Base-by-base conservation (phyloP, 306 rosid species). In the Oemleria cerasiformis region DNA sequence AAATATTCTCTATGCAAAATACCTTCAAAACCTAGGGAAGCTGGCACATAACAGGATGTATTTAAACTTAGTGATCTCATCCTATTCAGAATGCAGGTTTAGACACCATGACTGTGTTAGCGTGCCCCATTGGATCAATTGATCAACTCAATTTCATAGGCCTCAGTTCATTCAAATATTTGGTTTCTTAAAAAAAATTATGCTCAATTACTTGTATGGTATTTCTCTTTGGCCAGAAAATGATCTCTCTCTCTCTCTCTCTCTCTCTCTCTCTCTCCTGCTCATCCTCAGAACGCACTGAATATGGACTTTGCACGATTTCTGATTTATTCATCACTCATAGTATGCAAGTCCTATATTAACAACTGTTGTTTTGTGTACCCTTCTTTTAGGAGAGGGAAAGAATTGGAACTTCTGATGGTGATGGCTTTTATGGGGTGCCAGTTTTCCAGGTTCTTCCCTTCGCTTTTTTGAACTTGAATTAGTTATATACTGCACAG, bases 391-490 rank as follows among this genome's bases (percentile, higher is more conserved):
- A 93, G 98, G 98, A 81, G 80, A 88, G 79, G 74, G 89, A 88
- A 74, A 87, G 75, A 80, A 84, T 78, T 67, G 98, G 97, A 56
- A 10, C 80, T 75, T 63, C 84, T 70, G 85, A 89, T 36, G 72
- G 68, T 55, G 73, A 71, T 71, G 87, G 76, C 63, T 93, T 93
- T 81, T 39, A 84, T 36, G 97, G 98, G 11, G 89, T 93, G 77
- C 98, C 97, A 45, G 92, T 91, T 79, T 93, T 91, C 82, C 96
- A 93, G 98, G 98, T 93, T 86, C 56, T 70, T 80, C 69, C 85
- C 78, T 77, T 67, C n/a, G 47, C 40, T 30, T 63, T 75, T 68
- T 30, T 19, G 23, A 17, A 39, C 7, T 74, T 83, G 15, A 61
- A 41, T 34, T 20, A 36, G 53, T 75, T 44, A 44, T 63, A 57